phyloP scores from a whole-genome alignment of 225 moss, liverwort and hornwort genomes.

The Antitrichia curtipendula region DNA sequence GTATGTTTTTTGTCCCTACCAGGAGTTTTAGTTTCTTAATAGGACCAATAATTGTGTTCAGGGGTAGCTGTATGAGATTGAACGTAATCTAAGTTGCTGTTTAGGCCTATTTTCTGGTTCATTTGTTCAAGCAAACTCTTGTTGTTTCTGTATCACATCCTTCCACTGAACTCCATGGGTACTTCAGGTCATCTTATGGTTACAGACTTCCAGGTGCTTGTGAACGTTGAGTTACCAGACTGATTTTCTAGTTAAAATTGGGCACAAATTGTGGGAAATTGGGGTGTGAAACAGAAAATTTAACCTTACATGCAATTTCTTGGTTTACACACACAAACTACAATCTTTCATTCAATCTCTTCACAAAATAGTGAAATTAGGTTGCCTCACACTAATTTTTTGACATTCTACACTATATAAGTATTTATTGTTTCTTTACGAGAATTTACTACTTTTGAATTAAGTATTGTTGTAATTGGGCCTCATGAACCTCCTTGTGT shows the following conservation, averaged over 20 bases:
- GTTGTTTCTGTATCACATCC: neutral
- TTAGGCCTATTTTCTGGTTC: neutral
- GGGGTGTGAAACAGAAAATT: neutral
- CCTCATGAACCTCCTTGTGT: too few relatives aligned
- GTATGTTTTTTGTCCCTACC: too few relatives aligned
- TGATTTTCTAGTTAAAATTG: neutral
- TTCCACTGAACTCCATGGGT: too few relatives aligned
- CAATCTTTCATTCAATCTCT: neutral
- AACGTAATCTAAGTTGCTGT: neutral
- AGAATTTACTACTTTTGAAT: too few relatives aligned
- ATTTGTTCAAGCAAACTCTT: neutral
- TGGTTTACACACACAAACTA: neutral
- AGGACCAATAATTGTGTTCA: too few relatives aligned
- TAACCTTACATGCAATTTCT: neutral
- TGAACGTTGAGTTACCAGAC: neutral
- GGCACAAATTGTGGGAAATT: neutral
- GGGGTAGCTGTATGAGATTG: neutral
- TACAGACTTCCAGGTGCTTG: neutral
- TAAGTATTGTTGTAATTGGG: too few relatives aligned
- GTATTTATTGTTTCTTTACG: too few relatives aligned
- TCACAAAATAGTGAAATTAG: too few relatives aligned
- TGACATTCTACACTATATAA: too few relatives aligned
- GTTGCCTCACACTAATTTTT: too few relatives aligned
- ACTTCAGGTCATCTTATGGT: neutral
- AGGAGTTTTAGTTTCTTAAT: neutral